Evolutionary conservation across 176 grass and related monocot species (phyloP).

Genomic region (Zoysia japonica): DNA sequence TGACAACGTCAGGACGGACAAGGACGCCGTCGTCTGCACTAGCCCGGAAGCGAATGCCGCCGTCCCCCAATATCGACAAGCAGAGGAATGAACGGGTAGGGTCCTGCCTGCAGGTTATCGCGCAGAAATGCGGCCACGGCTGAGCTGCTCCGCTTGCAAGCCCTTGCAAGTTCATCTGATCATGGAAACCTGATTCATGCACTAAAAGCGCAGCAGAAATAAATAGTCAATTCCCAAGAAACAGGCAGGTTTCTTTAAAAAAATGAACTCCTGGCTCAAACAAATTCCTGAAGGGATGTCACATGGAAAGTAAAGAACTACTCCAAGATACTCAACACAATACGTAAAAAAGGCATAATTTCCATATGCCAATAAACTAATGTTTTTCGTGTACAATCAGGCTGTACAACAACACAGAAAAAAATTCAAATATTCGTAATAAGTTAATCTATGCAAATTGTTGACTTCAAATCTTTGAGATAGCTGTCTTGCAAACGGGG

Average conservation of each 20-base stretch:
- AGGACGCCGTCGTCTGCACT: too few relatives aligned
- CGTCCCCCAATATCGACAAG: too few relatives aligned
- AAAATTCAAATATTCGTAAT: neutral
- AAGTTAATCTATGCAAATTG: neutral
- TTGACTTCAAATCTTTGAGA: constrained; percentile 51
- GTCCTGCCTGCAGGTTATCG: too few relatives aligned
- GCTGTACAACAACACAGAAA: constrained; percentile 29
- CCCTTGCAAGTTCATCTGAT: neutral
- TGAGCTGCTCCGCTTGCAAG: too few relatives aligned
- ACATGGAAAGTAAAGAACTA: neutral
- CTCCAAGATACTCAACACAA: neutral
- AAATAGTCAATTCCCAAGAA: neutral
- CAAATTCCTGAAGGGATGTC: neutral
- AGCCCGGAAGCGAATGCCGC: too few relatives aligned
- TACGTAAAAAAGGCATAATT: neutral
- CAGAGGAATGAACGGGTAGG: too few relatives aligned
- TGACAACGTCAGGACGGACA: too few relatives aligned
- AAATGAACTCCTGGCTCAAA: neutral
- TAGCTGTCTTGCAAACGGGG: constrained; percentile 77
- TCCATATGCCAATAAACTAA: constrained; percentile 16
- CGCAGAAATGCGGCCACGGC: too few relatives aligned
- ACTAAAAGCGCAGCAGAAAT: neutral
- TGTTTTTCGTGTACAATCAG: constrained; percentile 10
- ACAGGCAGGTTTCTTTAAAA: neutral
- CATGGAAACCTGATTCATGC: neutral